Base-by-base conservation (phyloP, 495 filamentous ascomycete species). In the Penicillium waksmanii region DNA sequence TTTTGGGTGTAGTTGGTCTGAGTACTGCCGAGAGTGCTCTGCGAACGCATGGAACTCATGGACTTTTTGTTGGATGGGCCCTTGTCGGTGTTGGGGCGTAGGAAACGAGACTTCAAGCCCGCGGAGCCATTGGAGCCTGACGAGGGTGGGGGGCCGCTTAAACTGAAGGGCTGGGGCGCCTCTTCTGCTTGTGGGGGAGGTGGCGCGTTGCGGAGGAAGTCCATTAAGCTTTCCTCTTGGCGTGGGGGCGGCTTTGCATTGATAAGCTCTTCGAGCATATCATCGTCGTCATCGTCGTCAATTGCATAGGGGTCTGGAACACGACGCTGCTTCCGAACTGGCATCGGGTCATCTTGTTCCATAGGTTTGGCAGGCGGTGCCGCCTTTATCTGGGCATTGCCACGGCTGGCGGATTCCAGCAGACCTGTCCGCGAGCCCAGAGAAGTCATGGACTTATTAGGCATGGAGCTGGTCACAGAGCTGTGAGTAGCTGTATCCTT, bases 261-360 rank as follows among this genome's bases (percentile, higher is more conserved):
- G 27, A 86, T 61, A 19, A 80, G 70, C 63, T 91, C 90, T 65
- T 89, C 87, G 27, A 87, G 71, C 15, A 87, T 75, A 2, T 91
- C 85, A 18, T 93, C 90, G 34, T 94, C 89, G 61, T 93, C 91
- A 60, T 89, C 90, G 42, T 87, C 81, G 62, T 97, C 94, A 57
- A 98, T 90, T 35, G 93, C 89, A 64, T 97, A 98, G 1, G 95
- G 94, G 66, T 99, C 96, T 43, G 83, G 89, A 43, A 91, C 85
- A 25, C 92, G 86, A 40, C 87, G 84, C 51, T 87, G 89, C 62
- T 88, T 96, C 56, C 91, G 86, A 47, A 60, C 66, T 57, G 74
- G 81, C 34, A 21, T 57, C 54, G 63, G 57, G 42, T 68, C 73
- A 5, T 77, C 67, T 25, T 48, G 47, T 25, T 55, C 49, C 31